A percentile compares a stretch with the other conserved stretches of the same genome.
Conservation (phyloP, 192 early-diverging fungal genomes). For the Coemansia sp. region DNA sequence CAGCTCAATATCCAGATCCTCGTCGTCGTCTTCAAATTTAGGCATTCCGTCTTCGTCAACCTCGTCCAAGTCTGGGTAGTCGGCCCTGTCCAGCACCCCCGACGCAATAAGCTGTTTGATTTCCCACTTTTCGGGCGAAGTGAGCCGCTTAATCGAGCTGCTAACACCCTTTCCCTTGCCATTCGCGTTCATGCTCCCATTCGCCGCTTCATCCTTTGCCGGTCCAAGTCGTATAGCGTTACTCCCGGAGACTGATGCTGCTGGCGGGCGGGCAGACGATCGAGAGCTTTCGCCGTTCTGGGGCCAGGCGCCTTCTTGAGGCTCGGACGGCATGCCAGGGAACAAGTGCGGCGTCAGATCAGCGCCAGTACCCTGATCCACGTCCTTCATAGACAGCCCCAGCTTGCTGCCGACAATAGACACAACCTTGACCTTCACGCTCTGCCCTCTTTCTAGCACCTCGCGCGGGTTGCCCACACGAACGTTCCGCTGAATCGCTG, state of each 20-base stretch:
- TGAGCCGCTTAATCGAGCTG: slow-evolving; percentile 75
- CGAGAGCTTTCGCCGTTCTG: neutral
- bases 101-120: slow-evolving; percentile 97
- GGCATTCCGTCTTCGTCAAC: slow-evolving; percentile 72
- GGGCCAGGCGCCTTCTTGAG: neutral
- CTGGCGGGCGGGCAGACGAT: neutral
- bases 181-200: neutral
- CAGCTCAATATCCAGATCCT: slow-evolving; percentile 97
- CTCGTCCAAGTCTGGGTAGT: slow-evolving; percentile 88
- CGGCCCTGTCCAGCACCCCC: slow-evolving; percentile 81
- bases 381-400: slow-evolving; percentile 93
- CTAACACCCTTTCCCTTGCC: slow-evolving; percentile 11
- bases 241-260: slow-evolving; percentile 26
- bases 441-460: slow-evolving; percentile 80
- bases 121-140: slow-evolving; percentile 96
- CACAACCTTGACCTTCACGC: slow-evolving; percentile 94
- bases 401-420: slow-evolving; percentile 81
- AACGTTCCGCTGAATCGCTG: slow-evolving; percentile 63
- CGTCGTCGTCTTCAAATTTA: slow-evolving; percentile 85
- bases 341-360: slow-evolving; percentile 85
- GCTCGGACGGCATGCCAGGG: slow-evolving; percentile 44
- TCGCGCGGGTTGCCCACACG: slow-evolving; percentile 81
- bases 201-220: slow-evolving; percentile 2
- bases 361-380: slow-evolving; percentile 88
- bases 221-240: slow-evolving; percentile 37